Base-by-base conservation (phyloP, 2,329 filamentous ascomycete species). In the Neonectria coccinea region DNA sequence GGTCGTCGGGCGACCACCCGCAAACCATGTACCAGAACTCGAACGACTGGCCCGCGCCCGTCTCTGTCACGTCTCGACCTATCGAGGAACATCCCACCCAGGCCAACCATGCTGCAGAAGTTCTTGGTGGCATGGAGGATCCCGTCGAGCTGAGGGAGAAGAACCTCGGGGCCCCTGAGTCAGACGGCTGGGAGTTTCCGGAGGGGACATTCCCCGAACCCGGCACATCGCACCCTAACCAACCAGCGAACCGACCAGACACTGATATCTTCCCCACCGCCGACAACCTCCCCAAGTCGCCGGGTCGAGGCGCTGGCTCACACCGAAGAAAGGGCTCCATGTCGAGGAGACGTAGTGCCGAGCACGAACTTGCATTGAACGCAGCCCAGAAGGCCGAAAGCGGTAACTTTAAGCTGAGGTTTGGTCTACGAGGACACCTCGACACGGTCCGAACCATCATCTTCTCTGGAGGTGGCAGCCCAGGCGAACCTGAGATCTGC, bases 381-480 rank as follows among this genome's bases (percentile, higher is more conserved):
- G 69, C 81, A 39, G 75, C 77, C 3, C 84, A 88, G 59, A 92
- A 90, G 74, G 79, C 72, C 31, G 94, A 97, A 65, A 87, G 84
- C 27, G 87, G 89, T 16, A 93, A 87, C 70, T 98, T 99, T 82
- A 97, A 97, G 79, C 91, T 98, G 63, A 89, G 94, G 55, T 98
- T 97, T 76, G 95, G 94, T 5, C 85, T 99, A 5, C 88, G 95
- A 56, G 96, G 96, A 2, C 96, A 99, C 78, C 86, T 99, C 2
- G 94, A 98, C 76, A 94, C 97, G 3, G 93, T 99, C 5, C 91
- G 96, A 44, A 93, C 93, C 1, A 93, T 98, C 63, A 97, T 97
- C 68, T 99, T 99, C 80, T 98, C 94, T 1, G 96, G 96, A 25
- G 96, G 96, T 45, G 96, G 96, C 66, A 97, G 94, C 74, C 94